These are phyloP conservation scores for Aspergillus ochraceus DNA, from an alignment of 2,329 filamentous ascomycete species.

Conservation along the genomic window DNA sequence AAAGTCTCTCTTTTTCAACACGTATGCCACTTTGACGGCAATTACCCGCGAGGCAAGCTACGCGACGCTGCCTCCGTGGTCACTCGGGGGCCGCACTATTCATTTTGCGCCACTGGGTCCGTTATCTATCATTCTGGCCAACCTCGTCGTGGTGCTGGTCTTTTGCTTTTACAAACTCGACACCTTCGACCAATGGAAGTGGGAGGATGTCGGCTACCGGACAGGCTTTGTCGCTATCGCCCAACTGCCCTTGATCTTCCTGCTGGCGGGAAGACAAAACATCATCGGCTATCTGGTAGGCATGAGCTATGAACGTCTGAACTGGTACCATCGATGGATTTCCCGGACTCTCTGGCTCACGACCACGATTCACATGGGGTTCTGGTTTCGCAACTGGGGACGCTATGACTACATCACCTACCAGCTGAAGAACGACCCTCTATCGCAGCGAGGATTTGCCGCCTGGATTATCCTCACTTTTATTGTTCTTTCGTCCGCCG, in stretches of 20 bases:
- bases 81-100: slow-evolving; percentile 30
- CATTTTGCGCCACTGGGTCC: slow-evolving; percentile 43
- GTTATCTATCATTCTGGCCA: slow-evolving; percentile 38
- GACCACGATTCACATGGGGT: slow-evolving; percentile 55
- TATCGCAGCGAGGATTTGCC: slow-evolving; percentile 53
- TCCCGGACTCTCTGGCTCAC: slow-evolving; percentile 54
- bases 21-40: slow-evolving; percentile 55
- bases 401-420: slow-evolving; percentile 51
- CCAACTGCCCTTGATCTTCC: slow-evolving; percentile 57
- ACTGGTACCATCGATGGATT: slow-evolving; percentile 56
- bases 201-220: slow-evolving; percentile 59
- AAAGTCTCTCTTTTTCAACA: slow-evolving; percentile 47
- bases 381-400: slow-evolving; percentile 55
- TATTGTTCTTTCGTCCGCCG: slow-evolving; percentile 52
- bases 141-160: slow-evolving; percentile 53
- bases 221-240: slow-evolving; percentile 54
- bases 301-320: slow-evolving; percentile 51
- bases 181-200: slow-evolving; percentile 49
- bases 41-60: slow-evolving; percentile 55
- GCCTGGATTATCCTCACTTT: slow-evolving; percentile 54
- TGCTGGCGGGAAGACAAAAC: slow-evolving; percentile 58
- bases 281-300: slow-evolving; percentile 51
- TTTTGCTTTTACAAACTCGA: slow-evolving; percentile 59
- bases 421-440: slow-evolving; percentile 50
- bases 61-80: slow-evolving; percentile 42